Evolutionary conservation across 495 filamentous ascomycete species (phyloP).

Genomic region (Patellaria atrata): DNA sequence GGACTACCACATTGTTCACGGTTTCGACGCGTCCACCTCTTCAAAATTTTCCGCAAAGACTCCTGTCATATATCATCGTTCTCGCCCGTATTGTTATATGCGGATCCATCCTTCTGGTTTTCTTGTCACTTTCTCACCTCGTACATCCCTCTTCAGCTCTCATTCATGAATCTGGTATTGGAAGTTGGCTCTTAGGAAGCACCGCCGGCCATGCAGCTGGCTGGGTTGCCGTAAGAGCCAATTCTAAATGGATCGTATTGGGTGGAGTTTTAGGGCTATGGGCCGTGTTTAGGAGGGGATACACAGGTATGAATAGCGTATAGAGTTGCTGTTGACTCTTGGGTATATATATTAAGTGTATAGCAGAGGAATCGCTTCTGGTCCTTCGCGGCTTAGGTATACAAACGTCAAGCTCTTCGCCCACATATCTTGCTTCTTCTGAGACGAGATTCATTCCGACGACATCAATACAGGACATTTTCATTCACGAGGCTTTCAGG

Average conservation of each 20-base stretch:
- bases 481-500: slow-evolving; percentile 89
- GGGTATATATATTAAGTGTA: slow-evolving; percentile 4
- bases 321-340: not conserved
- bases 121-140: slow-evolving; percentile 4
- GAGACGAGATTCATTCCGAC: slow-evolving; percentile 87
- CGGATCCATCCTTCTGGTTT: slow-evolving; percentile 6
- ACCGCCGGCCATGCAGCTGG: slow-evolving; percentile 3
- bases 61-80: slow-evolving; percentile 6
- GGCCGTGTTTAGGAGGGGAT: slow-evolving; percentile 13
- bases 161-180: not conserved
- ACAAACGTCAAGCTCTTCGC: slow-evolving; percentile 61
- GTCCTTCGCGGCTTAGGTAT: slow-evolving; percentile 83
- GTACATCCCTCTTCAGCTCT: slow-evolving; percentile 4
- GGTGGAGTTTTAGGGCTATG: slow-evolving; percentile 7
- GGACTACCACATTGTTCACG: slow-evolving; percentile 23
- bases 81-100: slow-evolving; percentile 1
- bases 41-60: slow-evolving; percentile 16
- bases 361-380: slow-evolving; percentile 65
- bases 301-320: slow-evolving; percentile 15
- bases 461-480: slow-evolving; percentile 74
- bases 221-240: slow-evolving; percentile 1
- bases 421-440: slow-evolving; percentile 47
- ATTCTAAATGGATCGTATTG: slow-evolving; percentile 18
- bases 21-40: slow-evolving; percentile 21
- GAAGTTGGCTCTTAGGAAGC: slow-evolving; percentile 1